These are phyloP conservation scores for Irpex sp. DNA, from an alignment of 1,284 basidiomycete species.

Conservation along the genomic window DNA sequence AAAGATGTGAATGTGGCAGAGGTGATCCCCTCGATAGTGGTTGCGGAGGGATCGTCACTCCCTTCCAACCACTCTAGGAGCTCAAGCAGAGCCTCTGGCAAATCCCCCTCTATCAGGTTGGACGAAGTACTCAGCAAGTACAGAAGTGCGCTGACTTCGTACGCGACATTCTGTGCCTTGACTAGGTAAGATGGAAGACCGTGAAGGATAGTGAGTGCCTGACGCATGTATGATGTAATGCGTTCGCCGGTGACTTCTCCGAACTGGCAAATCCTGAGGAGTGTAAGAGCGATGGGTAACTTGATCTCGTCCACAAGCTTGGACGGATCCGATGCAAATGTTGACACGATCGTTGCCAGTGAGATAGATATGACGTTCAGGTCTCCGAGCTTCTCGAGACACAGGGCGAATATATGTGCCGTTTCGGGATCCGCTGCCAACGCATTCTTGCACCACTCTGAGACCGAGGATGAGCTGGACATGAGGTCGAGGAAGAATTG, in stretches of 20 bases:
- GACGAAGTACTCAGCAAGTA: constrained; percentile 23
- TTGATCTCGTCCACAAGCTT: constrained; percentile 35
- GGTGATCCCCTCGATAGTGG: constrained; percentile 36
- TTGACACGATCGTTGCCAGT: constrained; percentile 23
- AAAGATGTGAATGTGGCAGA: constrained; percentile 22
- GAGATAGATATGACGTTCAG: constrained; percentile 18
- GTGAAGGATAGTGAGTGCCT: constrained; percentile 25
- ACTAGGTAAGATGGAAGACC: constrained; percentile 25
- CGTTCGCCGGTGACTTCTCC: constrained; percentile 15
- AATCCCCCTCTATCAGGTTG: constrained; percentile 10
- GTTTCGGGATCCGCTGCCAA: constrained; percentile 19
- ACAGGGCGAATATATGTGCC: constrained; percentile 14
- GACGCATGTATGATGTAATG: constrained; percentile 21
- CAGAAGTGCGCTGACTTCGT: constrained; percentile 32
- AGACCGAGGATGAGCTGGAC: constrained; percentile 25
- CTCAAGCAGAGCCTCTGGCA: constrained; percentile 32
- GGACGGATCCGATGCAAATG: constrained; percentile 23
- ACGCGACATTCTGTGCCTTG: constrained; percentile 26
- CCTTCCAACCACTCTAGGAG: constrained; percentile 43
- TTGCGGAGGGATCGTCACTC: constrained; percentile 31
- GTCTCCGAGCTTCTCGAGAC: constrained; percentile 18
- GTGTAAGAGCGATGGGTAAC: constrained; percentile 37
- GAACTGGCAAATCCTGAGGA: constrained; percentile 31
- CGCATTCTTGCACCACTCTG: constrained; percentile 30
- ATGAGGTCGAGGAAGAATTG: constrained; percentile 36